Percentiles rank a stretch among this genome's conserved stretches.
phyloP scores from a whole-genome alignment of 192 early-diverging fungal species.

The Pilaira anomala region DNA sequence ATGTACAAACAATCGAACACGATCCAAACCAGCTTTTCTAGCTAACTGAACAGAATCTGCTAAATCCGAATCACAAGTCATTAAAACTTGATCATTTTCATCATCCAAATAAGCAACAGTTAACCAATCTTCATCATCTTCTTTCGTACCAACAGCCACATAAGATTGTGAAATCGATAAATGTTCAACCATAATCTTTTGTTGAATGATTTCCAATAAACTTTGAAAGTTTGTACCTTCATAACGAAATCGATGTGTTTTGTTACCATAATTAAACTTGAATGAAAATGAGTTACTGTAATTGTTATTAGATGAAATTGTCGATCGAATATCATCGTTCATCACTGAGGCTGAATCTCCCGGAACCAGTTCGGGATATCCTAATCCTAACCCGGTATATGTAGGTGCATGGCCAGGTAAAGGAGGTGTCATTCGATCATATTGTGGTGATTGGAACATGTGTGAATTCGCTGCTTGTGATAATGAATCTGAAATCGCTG shows the following conservation, averaged over 20 bases:
- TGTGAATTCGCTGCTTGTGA: conserved; percentile 35
- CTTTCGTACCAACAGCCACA: conserved; percentile 24
- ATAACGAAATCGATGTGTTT: conserved; percentile 63
- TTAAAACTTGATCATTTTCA: conserved; percentile 77
- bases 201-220: conserved; percentile 40
- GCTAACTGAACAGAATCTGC: conserved; percentile 79
- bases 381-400: conserved; percentile 5
- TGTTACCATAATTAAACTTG: conserved; percentile 57
- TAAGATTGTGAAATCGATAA: conserved; percentile 27
- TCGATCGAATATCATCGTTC: conserved; percentile 23
- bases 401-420: conserved; percentile 11
- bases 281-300: conserved; percentile 44
- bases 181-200: conserved; percentile 43
- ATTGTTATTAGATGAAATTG: conserved; percentile 13
- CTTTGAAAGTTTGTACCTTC: conserved; percentile 34
- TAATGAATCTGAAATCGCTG: conserved; percentile 36
- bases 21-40: conserved; percentile 61
- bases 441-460: conserved; percentile 38
- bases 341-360: conserved; percentile 23
- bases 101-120: conserved; percentile 79
- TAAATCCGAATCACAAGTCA: conserved; percentile 72
- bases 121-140: conserved; percentile 34
- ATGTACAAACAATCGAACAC: conserved; percentile 66
- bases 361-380: conserved; percentile 22
- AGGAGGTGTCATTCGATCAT: conserved; percentile 1